These are phyloP conservation scores for Musa acuminata DNA, from an alignment of 176 grass and related monocot genomes.

Conservation along the genomic window DNA sequence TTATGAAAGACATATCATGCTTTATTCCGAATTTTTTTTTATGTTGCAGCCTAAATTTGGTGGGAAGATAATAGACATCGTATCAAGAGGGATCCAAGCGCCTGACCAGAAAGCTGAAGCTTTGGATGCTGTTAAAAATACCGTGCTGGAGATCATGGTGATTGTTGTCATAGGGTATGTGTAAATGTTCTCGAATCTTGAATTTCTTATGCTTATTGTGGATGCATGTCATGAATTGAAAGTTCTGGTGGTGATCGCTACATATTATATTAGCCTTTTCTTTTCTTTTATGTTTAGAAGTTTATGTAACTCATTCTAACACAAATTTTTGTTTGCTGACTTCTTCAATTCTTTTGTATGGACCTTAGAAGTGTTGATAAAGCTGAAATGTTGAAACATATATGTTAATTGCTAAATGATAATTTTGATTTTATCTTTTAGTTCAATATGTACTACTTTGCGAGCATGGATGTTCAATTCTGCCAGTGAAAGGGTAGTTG, in stretches of 20 bases:
- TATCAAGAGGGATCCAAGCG: conserved; percentile 55
- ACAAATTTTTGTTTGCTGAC: neutral
- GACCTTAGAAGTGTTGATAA: too few species aligned
- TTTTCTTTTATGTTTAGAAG: neutral
- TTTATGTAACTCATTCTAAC: neutral
- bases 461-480: conserved; percentile 92
- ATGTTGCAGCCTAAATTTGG: conserved; percentile 80
- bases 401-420: conserved; percentile 15
- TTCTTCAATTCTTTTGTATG: neutral
- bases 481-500: conserved; percentile 90
- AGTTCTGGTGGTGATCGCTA: neutral
- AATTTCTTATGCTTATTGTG: conserved; percentile 16
- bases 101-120: conserved; percentile 79
- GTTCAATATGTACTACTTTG: conserved; percentile 77
- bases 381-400: neutral
- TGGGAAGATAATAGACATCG: conserved; percentile 89
- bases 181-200: conserved; percentile 18
- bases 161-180: conserved; percentile 76
- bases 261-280: neutral
- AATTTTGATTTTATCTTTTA: conserved; percentile 29
- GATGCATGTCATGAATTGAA: conserved; percentile 7
- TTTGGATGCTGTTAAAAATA: conserved; percentile 54
- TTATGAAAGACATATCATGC: neutral
- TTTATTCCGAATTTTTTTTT: conserved; percentile 18
- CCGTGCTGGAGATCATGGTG: conserved; percentile 68